These are phyloP conservation scores for Metarhizium album DNA, from an alignment of 2,329 filamentous ascomycete genomes.

Conservation along the genomic window DNA sequence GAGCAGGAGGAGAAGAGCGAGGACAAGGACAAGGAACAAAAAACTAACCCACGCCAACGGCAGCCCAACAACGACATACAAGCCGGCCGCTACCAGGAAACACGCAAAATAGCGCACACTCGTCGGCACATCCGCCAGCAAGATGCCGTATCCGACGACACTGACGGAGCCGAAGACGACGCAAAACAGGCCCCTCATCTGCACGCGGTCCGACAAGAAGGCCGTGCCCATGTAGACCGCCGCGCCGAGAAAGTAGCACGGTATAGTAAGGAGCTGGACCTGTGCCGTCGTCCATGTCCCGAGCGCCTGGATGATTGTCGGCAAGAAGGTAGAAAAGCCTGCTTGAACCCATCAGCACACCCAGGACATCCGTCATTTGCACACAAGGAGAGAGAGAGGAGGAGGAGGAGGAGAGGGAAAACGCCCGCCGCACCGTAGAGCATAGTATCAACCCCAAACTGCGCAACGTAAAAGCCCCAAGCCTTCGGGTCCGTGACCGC, in stretches of 20 bases:
- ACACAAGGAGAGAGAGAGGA: background rate
- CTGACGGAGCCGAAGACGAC: constrained; percentile 52
- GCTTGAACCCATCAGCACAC: background rate
- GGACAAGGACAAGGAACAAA: constrained; percentile 5
- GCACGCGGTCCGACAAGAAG: constrained; percentile 54
- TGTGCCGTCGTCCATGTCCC: constrained; percentile 52
- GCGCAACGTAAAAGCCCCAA: constrained; percentile 56
- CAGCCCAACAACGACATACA: constrained; percentile 52
- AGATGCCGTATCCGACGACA: constrained; percentile 56
- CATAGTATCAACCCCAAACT: constrained; percentile 68
- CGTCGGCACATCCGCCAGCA: constrained; percentile 48
- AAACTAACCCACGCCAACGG: constrained; percentile 40
- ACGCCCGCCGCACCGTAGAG: constrained; percentile 42
- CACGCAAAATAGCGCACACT: constrained; percentile 65
- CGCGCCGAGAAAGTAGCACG: constrained; percentile 65
- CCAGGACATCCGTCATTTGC: background rate
- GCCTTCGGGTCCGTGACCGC: constrained; percentile 68
- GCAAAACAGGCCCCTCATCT: constrained; percentile 54
- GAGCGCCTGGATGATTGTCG: constrained; percentile 64
- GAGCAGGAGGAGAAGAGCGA: background rate
- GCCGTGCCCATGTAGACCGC: constrained; percentile 57
- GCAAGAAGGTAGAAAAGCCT: constrained; percentile 68
- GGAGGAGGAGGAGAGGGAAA: background rate
- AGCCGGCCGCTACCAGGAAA: constrained; percentile 62
- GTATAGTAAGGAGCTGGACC: constrained; percentile 67